phyloP scores from a whole-genome alignment of 2,329 filamentous ascomycete genomes.

The Diaporthe eres region DNA sequence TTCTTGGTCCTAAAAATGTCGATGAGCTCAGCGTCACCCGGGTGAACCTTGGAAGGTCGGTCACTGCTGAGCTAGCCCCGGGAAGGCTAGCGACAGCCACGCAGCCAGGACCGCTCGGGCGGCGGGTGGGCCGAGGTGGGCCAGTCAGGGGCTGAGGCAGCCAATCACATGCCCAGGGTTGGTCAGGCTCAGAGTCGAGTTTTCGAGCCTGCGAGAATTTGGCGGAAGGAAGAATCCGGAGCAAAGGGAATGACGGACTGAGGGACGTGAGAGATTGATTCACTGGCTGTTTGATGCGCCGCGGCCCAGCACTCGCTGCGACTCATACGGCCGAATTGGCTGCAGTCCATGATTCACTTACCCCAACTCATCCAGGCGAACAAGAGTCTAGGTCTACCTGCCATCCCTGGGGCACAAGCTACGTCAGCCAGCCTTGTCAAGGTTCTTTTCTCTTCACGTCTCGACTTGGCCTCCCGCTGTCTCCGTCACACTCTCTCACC shows the following conservation, averaged over 20 bases:
- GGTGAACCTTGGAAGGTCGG: constrained; percentile 22
- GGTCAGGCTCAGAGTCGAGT: constrained; percentile 34
- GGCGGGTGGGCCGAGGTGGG: constrained; percentile 21
- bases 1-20: constrained; percentile 33
- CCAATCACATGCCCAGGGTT: constrained; percentile 42
- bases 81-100: constrained; percentile 28
- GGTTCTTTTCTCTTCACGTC: neutral
- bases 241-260: neutral
- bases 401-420: neutral
- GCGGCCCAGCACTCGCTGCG: constrained; percentile 16
- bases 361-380: too few relatives aligned
- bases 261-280: neutral
- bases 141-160: constrained; percentile 20
- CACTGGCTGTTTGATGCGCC: constrained; percentile 19
- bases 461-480: neutral
- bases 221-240: constrained; percentile 38
- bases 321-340: constrained; percentile 11
- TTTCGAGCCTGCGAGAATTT: constrained; percentile 39
- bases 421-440: constrained; percentile 17
- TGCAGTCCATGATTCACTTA: constrained; percentile 19
- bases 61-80: constrained; percentile 20
- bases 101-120: neutral
- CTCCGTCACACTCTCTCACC: neutral
- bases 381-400: neutral
- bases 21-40: constrained; percentile 39